Percentiles rank a stretch among this genome's conserved stretches.
Conservation (phyloP, 176 grass and related monocot species). For the Lolium rigidum region DNA sequence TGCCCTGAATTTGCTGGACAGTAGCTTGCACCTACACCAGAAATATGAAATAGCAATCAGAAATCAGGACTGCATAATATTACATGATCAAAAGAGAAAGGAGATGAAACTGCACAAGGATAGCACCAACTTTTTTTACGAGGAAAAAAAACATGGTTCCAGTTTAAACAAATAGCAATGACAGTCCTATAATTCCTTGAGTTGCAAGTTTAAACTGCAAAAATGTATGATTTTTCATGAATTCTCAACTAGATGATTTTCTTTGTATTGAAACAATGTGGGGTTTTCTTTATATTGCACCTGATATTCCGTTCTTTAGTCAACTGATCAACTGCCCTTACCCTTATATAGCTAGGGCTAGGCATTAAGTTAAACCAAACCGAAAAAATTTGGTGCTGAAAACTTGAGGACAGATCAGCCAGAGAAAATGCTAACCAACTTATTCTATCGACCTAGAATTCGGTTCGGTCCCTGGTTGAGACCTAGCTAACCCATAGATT, state of each 20-base stretch:
- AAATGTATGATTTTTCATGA: neutral
- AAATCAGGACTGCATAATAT: slow-evolving; percentile 4
- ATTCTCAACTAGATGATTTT: neutral
- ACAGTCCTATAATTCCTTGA: neutral
- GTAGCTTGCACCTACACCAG: slow-evolving; percentile 71
- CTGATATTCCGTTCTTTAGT: neutral
- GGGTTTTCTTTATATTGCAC: neutral
- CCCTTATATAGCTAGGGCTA: neutral
- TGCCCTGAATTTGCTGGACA: slow-evolving; percentile 73
- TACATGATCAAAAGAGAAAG: slow-evolving; percentile 6
- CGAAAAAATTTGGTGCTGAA: no score
- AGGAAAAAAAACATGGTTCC: neutral
- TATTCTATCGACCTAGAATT: no score
- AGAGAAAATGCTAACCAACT: no score
- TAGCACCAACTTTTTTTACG: neutral
- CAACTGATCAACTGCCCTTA: slow-evolving; percentile 15
- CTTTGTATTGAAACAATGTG: neutral
- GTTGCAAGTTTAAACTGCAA: neutral
- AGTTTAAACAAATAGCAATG: neutral
- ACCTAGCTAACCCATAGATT: no score
- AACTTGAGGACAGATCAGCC: no score
- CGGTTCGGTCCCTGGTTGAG: no score
- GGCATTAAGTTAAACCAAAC: no score
- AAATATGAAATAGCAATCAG: slow-evolving; percentile 3
- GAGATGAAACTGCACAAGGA: neutral